Evolutionary conservation across 768 basidiomycete genomes (phyloP), one percentile per base, ranked within the genome.

Genomic region (Tylopilus plumbeoviolaceoides): DNA sequence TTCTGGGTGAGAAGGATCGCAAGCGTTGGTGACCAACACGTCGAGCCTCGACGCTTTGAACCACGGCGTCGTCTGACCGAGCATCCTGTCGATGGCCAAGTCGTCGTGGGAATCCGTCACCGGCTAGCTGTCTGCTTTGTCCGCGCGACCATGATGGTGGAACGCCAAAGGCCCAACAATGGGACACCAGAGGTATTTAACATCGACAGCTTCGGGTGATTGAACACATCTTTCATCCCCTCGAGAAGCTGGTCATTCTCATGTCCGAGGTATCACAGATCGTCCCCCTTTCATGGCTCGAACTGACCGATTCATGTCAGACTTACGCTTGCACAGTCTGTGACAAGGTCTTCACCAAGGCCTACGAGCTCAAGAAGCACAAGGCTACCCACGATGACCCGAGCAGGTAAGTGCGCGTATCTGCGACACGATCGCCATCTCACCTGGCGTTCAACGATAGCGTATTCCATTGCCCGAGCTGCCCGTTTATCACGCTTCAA

Each of bases 1-100:
- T 67, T 94, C 92, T 58, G 81, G 82, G 6, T 91, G 76, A 6
- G 84, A 81, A 0, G 94, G 87, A 58, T 94, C 91, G 72, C 93
- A 95, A 11, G 91, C 90, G 42, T 89, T 83, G 49, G 87, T 80
- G 57, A 91, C 77, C 55, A 91, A 78, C 27, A 85, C 70, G 60
- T 91, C 85, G 33, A 90, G 75, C 14, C 80, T 80, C 18, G 87
- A 86, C 1, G 78, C 70, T 52, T 73, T 78, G 63, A 74, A 69
- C 81, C 82, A 83, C 47, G 71, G 74, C 57, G 76, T 70, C 35
- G 80, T 72, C 54, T 77, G 80, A 21, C 73, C 70, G 57, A 85
- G 62, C 81, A 84, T 84, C 31, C 11, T 54, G 41, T 15, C 35
- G 21, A 15, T 4, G 44, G n/a, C 6, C 18, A 33, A 11, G 35